A percentile compares a stretch with the other conserved stretches of the same genome.
Conservation (phyloP, 768 basidiomycete genomes). For the Suillus alpinus region DNA sequence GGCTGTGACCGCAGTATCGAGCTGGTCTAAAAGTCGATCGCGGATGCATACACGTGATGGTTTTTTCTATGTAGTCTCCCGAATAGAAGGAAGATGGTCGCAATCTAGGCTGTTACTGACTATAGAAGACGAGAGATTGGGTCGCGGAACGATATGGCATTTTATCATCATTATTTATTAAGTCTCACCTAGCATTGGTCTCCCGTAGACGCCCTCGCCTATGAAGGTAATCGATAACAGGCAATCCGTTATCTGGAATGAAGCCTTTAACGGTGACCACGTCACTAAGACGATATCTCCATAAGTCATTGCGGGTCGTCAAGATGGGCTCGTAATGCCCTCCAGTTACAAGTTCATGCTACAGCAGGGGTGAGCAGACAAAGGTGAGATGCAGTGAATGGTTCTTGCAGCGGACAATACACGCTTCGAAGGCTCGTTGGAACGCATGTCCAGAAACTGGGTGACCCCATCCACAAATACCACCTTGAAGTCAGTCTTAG, state of each 20-base stretch:
- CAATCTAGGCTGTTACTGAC: too few relatives aligned
- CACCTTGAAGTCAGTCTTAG: neutral
- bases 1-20: too few relatives aligned
- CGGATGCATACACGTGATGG: too few relatives aligned
- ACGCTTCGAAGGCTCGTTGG: neutral
- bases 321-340: slow-evolving; percentile 7
- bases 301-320: slow-evolving; percentile 12
- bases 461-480: slow-evolving; percentile 5
- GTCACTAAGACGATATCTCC: slow-evolving; percentile 10
- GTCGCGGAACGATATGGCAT: too few relatives aligned
- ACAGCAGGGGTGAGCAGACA: neutral
- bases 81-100: too few relatives aligned
- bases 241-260: slow-evolving; percentile 7
- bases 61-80: too few relatives aligned
- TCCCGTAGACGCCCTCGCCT: neutral
- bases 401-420: neutral
- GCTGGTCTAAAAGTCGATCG: too few relatives aligned
- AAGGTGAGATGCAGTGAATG: too few relatives aligned
- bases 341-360: slow-evolving; percentile 6
- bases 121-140: too few relatives aligned
- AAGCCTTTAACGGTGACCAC: slow-evolving; percentile 11
- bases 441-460: slow-evolving; percentile 5
- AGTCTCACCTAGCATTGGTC: too few relatives aligned
- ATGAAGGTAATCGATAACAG: slow-evolving; percentile 6
- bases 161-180: too few relatives aligned